Conservation (phyloP, 257 asterid genomes). For the Coffea eugenioides region DNA sequence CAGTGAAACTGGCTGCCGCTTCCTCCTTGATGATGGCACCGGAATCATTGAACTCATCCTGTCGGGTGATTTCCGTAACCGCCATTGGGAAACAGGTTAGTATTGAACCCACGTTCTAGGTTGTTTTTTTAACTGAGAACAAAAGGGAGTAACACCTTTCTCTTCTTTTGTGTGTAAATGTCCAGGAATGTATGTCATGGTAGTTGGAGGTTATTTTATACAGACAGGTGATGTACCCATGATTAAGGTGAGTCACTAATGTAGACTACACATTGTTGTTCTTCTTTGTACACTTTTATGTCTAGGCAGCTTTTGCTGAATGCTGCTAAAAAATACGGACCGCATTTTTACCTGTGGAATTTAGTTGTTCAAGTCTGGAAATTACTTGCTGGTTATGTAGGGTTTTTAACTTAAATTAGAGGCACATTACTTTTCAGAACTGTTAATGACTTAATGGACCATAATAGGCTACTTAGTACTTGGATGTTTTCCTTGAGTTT, state of each 20-base stretch:
- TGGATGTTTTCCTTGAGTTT: background rate
- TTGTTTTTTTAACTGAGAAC: background rate
- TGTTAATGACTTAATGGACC: background rate
- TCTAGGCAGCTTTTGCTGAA: background rate
- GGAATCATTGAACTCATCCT: constrained; percentile 55
- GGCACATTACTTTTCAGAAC: background rate
- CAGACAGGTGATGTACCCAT: constrained; percentile 44
- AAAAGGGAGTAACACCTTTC: background rate
- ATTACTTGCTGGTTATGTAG: background rate
- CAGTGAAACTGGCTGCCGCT: constrained; percentile 27
- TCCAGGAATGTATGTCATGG: constrained; percentile 87
- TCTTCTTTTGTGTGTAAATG: background rate
- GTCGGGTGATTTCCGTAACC: constrained; percentile 37
- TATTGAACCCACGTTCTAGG: background rate
- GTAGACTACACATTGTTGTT: background rate
- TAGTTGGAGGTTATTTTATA: constrained; percentile 61
- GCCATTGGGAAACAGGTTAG: constrained; percentile 59
- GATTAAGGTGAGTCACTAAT: constrained; percentile 53
- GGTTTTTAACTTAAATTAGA: background rate
- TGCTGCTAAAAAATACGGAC: background rate
- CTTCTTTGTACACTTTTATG: background rate
- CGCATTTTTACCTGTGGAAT: background rate
- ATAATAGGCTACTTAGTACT: background rate
- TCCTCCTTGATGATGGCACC: constrained; percentile 74
- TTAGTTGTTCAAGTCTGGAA: background rate